These are phyloP conservation scores for Cyberlindnera sargentensis DNA, from an alignment of 805 yeast species.

Conservation along the genomic window DNA sequence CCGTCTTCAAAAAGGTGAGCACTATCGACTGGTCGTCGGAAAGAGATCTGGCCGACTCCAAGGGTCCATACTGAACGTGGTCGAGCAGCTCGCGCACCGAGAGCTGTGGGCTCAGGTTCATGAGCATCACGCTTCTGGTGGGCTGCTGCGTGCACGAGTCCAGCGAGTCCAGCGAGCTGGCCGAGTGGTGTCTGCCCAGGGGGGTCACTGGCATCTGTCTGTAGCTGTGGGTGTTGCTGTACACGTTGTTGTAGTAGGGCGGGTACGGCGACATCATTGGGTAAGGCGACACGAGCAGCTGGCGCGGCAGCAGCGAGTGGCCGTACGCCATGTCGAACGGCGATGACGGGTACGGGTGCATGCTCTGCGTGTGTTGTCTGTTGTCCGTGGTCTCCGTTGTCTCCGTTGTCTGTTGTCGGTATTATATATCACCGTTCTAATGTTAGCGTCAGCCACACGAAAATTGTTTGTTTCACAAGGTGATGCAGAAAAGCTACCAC, in stretches of 20 bases:
- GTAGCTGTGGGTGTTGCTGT: constrained; percentile 12
- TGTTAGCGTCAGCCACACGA: too few relatives aligned
- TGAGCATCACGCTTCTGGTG: not conserved
- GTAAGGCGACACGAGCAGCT: constrained; percentile 54
- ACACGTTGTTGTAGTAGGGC: constrained; percentile 3
- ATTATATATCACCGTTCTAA: too few relatives aligned
- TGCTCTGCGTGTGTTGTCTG: not conserved
- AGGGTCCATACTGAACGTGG: constrained; percentile 49
- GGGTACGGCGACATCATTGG: constrained; percentile 35
- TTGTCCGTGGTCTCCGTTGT: too few relatives aligned
- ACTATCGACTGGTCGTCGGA: constrained; percentile 20
- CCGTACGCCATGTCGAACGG: constrained; percentile 58
- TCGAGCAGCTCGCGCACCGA: not conserved
- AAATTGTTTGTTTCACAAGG: too few relatives aligned
- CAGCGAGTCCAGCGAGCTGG: not conserved
- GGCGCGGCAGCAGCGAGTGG: constrained; percentile 56
- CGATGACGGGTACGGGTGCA: constrained; percentile 31
- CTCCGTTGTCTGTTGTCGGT: too few relatives aligned
- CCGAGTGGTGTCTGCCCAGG: not conserved
- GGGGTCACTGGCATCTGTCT: not conserved
- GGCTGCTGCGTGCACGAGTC: constrained; percentile 9
- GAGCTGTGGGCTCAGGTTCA: constrained; percentile 1
- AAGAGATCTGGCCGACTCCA: constrained; percentile 45
- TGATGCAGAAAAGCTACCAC: too few relatives aligned
- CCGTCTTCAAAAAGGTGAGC: constrained; percentile 24